Conservation (phyloP, 2,329 filamentous ascomycete species). For the Chrysoporthe cubensis region DNA sequence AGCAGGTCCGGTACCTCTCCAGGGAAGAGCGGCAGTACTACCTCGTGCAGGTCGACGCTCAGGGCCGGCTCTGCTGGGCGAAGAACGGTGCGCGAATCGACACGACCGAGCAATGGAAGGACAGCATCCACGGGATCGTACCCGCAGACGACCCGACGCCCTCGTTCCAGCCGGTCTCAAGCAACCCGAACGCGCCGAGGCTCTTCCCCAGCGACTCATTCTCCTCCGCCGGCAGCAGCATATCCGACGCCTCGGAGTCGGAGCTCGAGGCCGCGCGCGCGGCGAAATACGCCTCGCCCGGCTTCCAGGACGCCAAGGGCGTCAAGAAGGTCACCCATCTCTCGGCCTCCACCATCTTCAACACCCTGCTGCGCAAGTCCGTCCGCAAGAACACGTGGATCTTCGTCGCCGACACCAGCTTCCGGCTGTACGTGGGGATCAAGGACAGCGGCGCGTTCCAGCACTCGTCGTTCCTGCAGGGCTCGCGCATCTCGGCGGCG, state of each 20-base stretch:
- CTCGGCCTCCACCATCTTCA: slow-evolving; percentile 72
- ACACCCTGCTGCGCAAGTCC: slow-evolving; percentile 76
- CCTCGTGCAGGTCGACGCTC: slow-evolving; percentile 72
- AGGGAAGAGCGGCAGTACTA: slow-evolving; percentile 82
- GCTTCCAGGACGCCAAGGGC: slow-evolving; percentile 64
- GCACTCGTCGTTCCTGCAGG: slow-evolving; percentile 87
- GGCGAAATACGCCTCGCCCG: slow-evolving; percentile 67
- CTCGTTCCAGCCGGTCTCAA: slow-evolving; percentile 47
- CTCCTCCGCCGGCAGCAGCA: slow-evolving; percentile 31
- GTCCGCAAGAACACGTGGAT: slow-evolving; percentile 92
- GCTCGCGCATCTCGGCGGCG: slow-evolving; percentile 78
- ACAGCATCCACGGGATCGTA: slow-evolving; percentile 78
- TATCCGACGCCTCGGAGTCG: slow-evolving; percentile 39
- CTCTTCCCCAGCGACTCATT: slow-evolving; percentile 32
- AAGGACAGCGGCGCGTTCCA: slow-evolving; percentile 89
- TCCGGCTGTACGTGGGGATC: slow-evolving; percentile 86
- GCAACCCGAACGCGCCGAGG: slow-evolving; percentile 35
- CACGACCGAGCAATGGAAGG: slow-evolving; percentile 75
- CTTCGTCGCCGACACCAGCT: slow-evolving; percentile 85
- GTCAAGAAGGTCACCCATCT: slow-evolving; percentile 65
- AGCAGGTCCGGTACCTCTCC: slow-evolving; percentile 82
- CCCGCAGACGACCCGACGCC: slow-evolving; percentile 64
- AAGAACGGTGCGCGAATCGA: slow-evolving; percentile 80
- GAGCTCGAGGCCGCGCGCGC: slow-evolving; percentile 63
- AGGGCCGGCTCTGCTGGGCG: slow-evolving; percentile 82